These are phyloP conservation scores for Leucosporidium scottii DNA, from an alignment of 768 basidiomycete species.

Conservation along the genomic window DNA sequence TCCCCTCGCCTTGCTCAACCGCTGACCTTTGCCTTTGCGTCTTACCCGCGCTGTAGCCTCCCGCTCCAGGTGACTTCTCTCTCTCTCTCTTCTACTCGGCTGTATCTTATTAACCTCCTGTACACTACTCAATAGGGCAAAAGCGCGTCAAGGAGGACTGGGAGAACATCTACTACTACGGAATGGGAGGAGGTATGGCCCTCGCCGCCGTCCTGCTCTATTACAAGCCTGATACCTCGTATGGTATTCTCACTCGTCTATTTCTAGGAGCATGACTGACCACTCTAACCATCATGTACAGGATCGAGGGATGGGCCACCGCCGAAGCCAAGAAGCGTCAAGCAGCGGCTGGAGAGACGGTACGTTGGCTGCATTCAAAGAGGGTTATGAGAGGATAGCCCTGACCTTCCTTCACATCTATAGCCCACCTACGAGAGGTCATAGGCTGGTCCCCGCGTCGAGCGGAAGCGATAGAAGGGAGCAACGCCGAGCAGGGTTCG, in stretches of 20 bases:
- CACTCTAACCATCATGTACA: background rate
- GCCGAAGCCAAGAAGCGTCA: slow-evolving; percentile 27
- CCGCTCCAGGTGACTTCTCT: background rate
- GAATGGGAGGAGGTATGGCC: slow-evolving; percentile 43
- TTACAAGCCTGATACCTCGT: slow-evolving; percentile 46
- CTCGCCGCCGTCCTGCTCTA: slow-evolving; percentile 40
- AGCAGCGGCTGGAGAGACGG: slow-evolving; percentile 18
- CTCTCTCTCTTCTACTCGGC: too few species aligned
- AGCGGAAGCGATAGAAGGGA: too few species aligned
- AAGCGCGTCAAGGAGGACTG: slow-evolving; percentile 44
- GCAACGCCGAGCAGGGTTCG: too few species aligned
- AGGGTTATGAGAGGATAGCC: too few species aligned
- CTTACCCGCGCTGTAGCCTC: background rate
- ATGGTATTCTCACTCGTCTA: slow-evolving; percentile 9
- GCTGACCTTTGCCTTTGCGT: background rate
- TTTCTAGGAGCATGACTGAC: background rate
- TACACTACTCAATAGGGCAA: slow-evolving; percentile 21
- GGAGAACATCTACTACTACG: slow-evolving; percentile 45
- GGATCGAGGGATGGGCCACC: slow-evolving; percentile 31
- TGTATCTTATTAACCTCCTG: background rate
- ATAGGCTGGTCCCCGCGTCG: background rate
- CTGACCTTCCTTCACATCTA: background rate
- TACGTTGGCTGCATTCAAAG: too few species aligned
- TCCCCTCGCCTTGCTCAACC: too few species aligned
- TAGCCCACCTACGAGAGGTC: slow-evolving; percentile 2